phyloP scores from a whole-genome alignment of 306 rosid species.

The Prunus kanzakura region DNA sequence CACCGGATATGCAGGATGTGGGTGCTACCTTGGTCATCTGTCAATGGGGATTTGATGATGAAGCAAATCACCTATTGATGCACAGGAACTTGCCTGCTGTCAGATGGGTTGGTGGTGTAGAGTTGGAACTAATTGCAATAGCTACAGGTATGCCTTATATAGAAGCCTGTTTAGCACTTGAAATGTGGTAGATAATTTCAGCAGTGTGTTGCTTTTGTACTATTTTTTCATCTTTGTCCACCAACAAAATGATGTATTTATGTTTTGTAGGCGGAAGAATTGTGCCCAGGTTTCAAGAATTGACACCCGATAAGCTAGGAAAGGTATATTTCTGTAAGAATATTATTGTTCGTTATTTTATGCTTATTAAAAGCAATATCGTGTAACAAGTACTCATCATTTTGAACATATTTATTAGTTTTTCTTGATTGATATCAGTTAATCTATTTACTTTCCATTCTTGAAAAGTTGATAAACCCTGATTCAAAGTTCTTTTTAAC shows the following conservation, averaged over 20 bases:
- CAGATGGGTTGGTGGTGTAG: slow-evolving; percentile 99
- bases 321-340: slow-evolving; percentile 45
- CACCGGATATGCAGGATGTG: slow-evolving; percentile 54
- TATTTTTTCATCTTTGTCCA: neutral
- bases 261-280: slow-evolving; percentile 88
- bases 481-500: neutral
- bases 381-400: neutral
- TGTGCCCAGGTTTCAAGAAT: slow-evolving; percentile 96
- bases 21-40: slow-evolving; percentile 97
- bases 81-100: slow-evolving; percentile 96
- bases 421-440: neutral
- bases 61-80: slow-evolving; percentile 97
- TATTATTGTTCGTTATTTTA: neutral
- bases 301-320: slow-evolving; percentile 87
- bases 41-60: slow-evolving; percentile 99
- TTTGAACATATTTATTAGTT: neutral
- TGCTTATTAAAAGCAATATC: neutral
- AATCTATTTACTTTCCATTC: neutral
- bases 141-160: slow-evolving; percentile 72
- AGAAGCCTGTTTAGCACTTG: slow-evolving; percentile 4
- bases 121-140: slow-evolving; percentile 94
- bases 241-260: slow-evolving; percentile 10
- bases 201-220: neutral
- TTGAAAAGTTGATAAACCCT: neutral
- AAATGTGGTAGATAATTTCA: neutral